Base-by-base conservation (phyloP, 139 green algal species). In the Haematococcus lacustris region DNA sequence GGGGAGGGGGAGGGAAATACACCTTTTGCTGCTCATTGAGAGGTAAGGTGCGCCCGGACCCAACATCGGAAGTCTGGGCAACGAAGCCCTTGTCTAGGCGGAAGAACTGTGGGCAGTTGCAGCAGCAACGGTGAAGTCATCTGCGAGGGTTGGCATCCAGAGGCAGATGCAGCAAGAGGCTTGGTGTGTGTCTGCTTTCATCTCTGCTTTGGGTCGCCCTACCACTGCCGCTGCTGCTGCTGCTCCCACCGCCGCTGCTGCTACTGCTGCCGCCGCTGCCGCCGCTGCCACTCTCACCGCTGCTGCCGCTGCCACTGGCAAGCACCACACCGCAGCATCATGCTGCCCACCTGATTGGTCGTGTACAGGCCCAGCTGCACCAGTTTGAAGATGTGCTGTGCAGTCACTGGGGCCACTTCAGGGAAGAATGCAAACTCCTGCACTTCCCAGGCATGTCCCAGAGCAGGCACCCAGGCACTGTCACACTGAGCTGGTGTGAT, bases 41-140 rank as follows among this genome's bases (percentile, higher is more conserved):
- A 0, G 70, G 57, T 0, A 83, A 51, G 0, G 47, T 67, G 30
- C 92, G 71, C 4, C 87, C 90, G 26, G 64, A 70, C 9, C 3
- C 38, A 4, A 70, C 66, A 30, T 62, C 66, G 9, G 74, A 41
- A 0, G 86, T 79, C 71, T 98, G 93, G 1, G 93, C 93, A 6
- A 98, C 93, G 77, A 98, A 98, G 2, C 92, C 90, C 39, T 90
- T 91, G 80, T 98, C 92, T 25, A 83, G 73, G 1, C 78, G 73
- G 73, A 78, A 78, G 34, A 78, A 71, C 28, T 78, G 73, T 53
- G 43, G 17, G 43, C 43, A 53, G 9, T 28, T 53, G 43, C 43
- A 17, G 43, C 43, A 53, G 43, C 43, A 17, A 17, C 43, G 43
- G 43, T 17, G 43, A 57, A 21, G 13, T 57, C 21, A 21, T 28